Evolutionary conservation across 2,329 filamentous ascomycete genomes (phyloP), one percentile per base, ranked within the genome.

Genomic region (Xylariaceae sp.): DNA sequence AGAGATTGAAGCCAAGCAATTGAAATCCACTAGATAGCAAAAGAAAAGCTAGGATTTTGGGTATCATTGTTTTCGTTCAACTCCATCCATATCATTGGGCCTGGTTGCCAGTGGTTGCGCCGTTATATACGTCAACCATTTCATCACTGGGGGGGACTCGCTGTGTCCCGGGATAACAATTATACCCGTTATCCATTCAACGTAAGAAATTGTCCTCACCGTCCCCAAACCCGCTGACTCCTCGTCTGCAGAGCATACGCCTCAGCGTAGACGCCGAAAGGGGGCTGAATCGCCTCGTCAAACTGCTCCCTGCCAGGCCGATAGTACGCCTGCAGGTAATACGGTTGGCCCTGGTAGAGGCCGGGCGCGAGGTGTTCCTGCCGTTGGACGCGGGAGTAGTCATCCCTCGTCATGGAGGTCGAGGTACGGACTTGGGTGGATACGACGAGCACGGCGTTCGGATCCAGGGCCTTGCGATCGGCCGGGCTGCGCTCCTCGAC

Each of bases 371-470:
- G 12, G 4, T 39, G 12, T 2, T 52, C 45, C n/a, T 54, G 55
- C 4, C 47, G 55, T 2, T 30, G 43, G 6, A 19, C 19, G 19
- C 49, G 50, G 31, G 41, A 41, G 3, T 57, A 50, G 6, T 3
- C n/a, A 1, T 44, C 39, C 0, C 11, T 44, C 4, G 3, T 4
- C 12, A 26, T 40, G 35, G 46, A 7, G 9, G 53, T 56, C 32
- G 56, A 50, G 31, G 56, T 58, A 37, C 42, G 50, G 6, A 58
- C 53, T n/a, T 58, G 53, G 34, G 53, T 58, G 1, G 56, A 58
- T 4, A 58, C 35, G 37, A 59, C 47, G 37, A 59, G 49, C 4
- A 31, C 47, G 1, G 41, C 40, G 45, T 57, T 50, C 2, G 54
- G 51, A 1, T 34, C 51, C 5, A 45, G 32, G 3, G 47, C 26